phyloP scores from a whole-genome alignment of 176 grass and related monocot genomes.

The Poa annua region DNA sequence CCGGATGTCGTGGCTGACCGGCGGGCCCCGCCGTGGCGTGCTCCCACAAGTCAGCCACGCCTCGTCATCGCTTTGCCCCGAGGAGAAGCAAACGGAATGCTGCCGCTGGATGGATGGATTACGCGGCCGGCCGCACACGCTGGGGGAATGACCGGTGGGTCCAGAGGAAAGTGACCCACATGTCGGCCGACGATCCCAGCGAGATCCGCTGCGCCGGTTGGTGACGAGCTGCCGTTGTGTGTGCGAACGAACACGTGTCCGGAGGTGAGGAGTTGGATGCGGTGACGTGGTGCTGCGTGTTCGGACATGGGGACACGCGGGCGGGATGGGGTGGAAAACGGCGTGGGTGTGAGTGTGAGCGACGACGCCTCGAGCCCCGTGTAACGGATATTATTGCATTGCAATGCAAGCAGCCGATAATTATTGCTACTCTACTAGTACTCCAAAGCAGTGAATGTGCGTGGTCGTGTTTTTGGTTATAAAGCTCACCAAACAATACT shows the following conservation, averaged over 20 bases:
- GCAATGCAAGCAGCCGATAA: too few relatives aligned
- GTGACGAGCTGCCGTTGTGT: too few relatives aligned
- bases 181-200: not conserved
- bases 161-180: not conserved
- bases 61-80: conserved; percentile 20
- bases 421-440: too few relatives aligned
- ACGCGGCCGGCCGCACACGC: too few relatives aligned
- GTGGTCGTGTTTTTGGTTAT: too few relatives aligned
- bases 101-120: not conserved
- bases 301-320: conserved; percentile 36
- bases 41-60: conserved; percentile 40
- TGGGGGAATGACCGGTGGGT: not conserved
- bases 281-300: conserved; percentile 32
- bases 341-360: conserved; percentile 28
- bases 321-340: conserved; percentile 22
- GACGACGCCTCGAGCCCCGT: conserved; percentile 28
- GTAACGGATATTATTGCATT: too few relatives aligned
- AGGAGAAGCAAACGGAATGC: conserved; percentile 30
- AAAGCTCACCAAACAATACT: too few relatives aligned
- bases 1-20: not conserved
- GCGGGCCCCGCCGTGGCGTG: not conserved
- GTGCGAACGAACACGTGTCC: not conserved
- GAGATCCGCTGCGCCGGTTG: conserved; percentile 13
- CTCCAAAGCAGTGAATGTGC: too few relatives aligned
- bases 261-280: too few relatives aligned